These are phyloP conservation scores for Dalbergia cultrata DNA, from an alignment of 306 rosid genomes.

Conservation along the genomic window DNA sequence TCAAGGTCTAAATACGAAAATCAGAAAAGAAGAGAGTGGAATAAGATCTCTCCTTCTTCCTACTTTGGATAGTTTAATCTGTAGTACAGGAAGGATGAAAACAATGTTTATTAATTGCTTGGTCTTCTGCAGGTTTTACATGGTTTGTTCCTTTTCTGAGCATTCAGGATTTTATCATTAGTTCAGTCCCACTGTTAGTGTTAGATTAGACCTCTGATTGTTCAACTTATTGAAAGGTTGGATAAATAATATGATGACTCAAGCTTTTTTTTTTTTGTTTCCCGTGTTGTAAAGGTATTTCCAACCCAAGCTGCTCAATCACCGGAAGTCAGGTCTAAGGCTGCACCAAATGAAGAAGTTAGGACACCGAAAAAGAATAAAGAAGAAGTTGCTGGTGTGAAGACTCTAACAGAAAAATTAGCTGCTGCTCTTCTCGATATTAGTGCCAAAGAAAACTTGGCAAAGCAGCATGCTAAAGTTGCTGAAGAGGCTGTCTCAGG, in stretches of 20 bases:
- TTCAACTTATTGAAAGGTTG: slow-evolving; percentile 27
- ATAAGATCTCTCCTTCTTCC: background rate
- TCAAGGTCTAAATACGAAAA: background rate
- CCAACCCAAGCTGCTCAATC: slow-evolving; percentile 60
- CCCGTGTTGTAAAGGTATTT: slow-evolving; percentile 61
- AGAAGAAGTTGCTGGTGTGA: slow-evolving; percentile 57
- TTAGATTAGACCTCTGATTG: slow-evolving; percentile 27
- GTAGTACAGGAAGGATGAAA: slow-evolving; percentile 29
- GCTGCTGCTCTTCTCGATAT: slow-evolving; percentile 70
- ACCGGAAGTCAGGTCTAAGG: slow-evolving; percentile 75
- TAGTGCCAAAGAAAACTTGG: slow-evolving; percentile 78
- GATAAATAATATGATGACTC: slow-evolving; percentile 34
- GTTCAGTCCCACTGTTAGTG: background rate
- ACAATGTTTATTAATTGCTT: slow-evolving; percentile 21
- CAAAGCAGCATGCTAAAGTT: slow-evolving; percentile 84
- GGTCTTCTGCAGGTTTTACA: slow-evolving; percentile 28
- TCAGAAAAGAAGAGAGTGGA: background rate
- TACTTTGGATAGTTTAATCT: slow-evolving; percentile 1
- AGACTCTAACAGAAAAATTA: slow-evolving; percentile 63
- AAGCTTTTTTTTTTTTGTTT: background rate
- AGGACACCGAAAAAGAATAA: slow-evolving; percentile 41
- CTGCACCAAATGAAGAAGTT: slow-evolving; percentile 53
- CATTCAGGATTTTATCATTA: slow-evolving; percentile 13
- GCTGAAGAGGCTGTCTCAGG: slow-evolving; percentile 93
- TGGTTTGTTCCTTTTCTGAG: slow-evolving; percentile 9